These are phyloP conservation scores for Peronospora destructor DNA, from an alignment of 352 stramenopile genomes.

Conservation along the genomic window DNA sequence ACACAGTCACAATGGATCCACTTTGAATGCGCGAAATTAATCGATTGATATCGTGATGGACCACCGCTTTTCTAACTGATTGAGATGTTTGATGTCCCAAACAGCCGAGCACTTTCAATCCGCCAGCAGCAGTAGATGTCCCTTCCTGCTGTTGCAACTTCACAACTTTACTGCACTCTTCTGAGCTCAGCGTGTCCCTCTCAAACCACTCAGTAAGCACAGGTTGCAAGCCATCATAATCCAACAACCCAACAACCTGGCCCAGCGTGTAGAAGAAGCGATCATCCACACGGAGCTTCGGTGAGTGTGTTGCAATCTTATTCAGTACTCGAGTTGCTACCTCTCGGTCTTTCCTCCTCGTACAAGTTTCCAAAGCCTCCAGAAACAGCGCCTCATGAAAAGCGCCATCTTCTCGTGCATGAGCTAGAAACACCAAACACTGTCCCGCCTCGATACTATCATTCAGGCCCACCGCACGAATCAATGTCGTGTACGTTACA, in stretches of 20 bases:
- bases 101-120: slow-evolving; percentile 44
- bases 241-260: slow-evolving; percentile 30
- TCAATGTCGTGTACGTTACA: slow-evolving; percentile 68
- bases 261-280: slow-evolving; percentile 38
- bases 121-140: slow-evolving; percentile 10
- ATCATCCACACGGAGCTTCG: slow-evolving; percentile 39
- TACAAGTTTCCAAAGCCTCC: slow-evolving; percentile 53
- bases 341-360: slow-evolving; percentile 30
- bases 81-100: slow-evolving; percentile 58
- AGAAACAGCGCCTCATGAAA: slow-evolving; percentile 61
- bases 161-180: slow-evolving; percentile 27
- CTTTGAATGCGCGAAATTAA: slow-evolving; percentile 45
- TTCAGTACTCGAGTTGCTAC: slow-evolving; percentile 31
- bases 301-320: slow-evolving; percentile 28
- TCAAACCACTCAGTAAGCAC: slow-evolving; percentile 40
- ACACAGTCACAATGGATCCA: slow-evolving; percentile 51
- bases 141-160: slow-evolving; percentile 16
- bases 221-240: slow-evolving; percentile 20
- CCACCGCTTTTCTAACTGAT: slow-evolving; percentile 54
- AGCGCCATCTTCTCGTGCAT: slow-evolving; percentile 41
- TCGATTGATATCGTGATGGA: slow-evolving; percentile 62
- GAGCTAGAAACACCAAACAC: slow-evolving; percentile 39
- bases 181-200: slow-evolving; percentile 25
- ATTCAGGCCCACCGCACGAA: slow-evolving; percentile 41
- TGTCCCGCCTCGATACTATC: slow-evolving; percentile 29